Percentiles rank a stretch among this genome's conserved stretches.
Conservation (phyloP, 2,329 filamentous ascomycete genomes). For the Graphilbum sp. region DNA sequence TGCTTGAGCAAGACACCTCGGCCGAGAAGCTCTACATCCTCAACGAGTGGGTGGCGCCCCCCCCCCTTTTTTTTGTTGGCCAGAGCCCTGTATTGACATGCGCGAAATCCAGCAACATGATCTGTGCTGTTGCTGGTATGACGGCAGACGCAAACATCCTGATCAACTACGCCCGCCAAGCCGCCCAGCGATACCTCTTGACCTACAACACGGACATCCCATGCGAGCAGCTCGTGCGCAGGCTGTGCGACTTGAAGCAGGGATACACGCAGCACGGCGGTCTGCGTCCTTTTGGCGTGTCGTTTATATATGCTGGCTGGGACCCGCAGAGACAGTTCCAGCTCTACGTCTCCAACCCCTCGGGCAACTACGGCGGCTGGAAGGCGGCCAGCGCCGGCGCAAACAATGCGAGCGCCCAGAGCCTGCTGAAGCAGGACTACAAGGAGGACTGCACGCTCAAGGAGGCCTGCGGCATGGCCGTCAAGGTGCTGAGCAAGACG, state of each 20-base stretch:
- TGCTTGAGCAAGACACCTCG: slow-evolving; percentile 97
- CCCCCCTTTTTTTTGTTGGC: no score
- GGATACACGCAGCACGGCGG: slow-evolving; percentile 98
- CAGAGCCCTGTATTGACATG: no score
- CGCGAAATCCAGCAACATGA: slow-evolving; percentile 99
- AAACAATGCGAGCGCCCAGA: slow-evolving; percentile 95
- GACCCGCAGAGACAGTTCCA: slow-evolving; percentile 94
- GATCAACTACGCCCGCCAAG: slow-evolving; percentile 98
- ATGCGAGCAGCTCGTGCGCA: slow-evolving; percentile 93
- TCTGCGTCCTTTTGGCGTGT: slow-evolving; percentile 93
- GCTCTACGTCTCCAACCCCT: slow-evolving; percentile 97
- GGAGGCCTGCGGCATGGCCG: slow-evolving; percentile 91
- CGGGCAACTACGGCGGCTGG: slow-evolving; percentile 97
- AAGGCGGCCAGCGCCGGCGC: slow-evolving; percentile 96
- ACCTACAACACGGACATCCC: slow-evolving; percentile 99
- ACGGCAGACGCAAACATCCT: slow-evolving; percentile 99
- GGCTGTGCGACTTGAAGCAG: slow-evolving; percentile 95
- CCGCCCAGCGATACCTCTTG: slow-evolving; percentile 90
- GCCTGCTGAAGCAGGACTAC: slow-evolving; percentile 96
- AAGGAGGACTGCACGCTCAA: slow-evolving; percentile 95
- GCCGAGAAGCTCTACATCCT: slow-evolving; percentile 99
- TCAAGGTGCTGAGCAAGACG: slow-evolving; percentile 98
- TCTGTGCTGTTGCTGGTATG: slow-evolving; percentile 97
- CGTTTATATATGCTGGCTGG: slow-evolving; percentile 98
- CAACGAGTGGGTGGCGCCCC: slow-evolving; percentile 58